A percentile compares a stretch with the other conserved stretches of the same genome.
phyloP scores from a whole-genome alignment of 352 stramenopile genomes.

The Salisapilia sapeloensis region DNA sequence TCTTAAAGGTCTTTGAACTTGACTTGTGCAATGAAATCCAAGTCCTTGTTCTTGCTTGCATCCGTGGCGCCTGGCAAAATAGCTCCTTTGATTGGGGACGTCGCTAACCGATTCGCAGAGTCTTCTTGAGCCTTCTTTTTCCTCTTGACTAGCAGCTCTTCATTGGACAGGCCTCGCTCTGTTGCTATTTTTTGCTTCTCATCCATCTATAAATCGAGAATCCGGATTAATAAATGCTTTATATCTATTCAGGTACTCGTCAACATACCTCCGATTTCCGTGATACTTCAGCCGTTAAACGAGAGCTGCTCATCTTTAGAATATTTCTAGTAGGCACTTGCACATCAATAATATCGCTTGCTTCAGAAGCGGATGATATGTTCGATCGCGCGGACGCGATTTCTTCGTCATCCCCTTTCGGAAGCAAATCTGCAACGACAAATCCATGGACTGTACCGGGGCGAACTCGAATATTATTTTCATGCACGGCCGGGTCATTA shows the following conservation, averaged over 20 bases:
- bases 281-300: constrained; percentile 62
- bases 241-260: background rate
- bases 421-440: constrained; percentile 3
- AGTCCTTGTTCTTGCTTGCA: constrained; percentile 19
- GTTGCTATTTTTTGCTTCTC: constrained; percentile 63
- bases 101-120: constrained; percentile 38
- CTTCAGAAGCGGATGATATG: constrained; percentile 10
- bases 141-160: constrained; percentile 66
- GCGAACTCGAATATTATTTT: constrained; percentile 66
- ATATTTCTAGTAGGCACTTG: constrained; percentile 62
- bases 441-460: constrained; percentile 2
- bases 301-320: constrained; percentile 76
- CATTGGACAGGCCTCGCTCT: constrained; percentile 67
- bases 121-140: constrained; percentile 61
- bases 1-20: constrained; percentile 44
- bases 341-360: constrained; percentile 23
- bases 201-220: constrained; percentile 15
- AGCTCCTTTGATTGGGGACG: constrained; percentile 32
- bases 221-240: constrained; percentile 1
- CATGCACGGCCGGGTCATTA: constrained; percentile 49
- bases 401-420: constrained; percentile 11
- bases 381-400: constrained; percentile 33
- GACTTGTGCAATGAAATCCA: constrained; percentile 57
- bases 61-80: constrained; percentile 13
- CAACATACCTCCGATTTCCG: constrained; percentile 58